Percentiles rank a stretch among this genome's conserved stretches.
These are phyloP conservation scores for Venustampulla echinocandica DNA, from an alignment of 495 filamentous ascomycete genomes.

Conservation along the genomic window DNA sequence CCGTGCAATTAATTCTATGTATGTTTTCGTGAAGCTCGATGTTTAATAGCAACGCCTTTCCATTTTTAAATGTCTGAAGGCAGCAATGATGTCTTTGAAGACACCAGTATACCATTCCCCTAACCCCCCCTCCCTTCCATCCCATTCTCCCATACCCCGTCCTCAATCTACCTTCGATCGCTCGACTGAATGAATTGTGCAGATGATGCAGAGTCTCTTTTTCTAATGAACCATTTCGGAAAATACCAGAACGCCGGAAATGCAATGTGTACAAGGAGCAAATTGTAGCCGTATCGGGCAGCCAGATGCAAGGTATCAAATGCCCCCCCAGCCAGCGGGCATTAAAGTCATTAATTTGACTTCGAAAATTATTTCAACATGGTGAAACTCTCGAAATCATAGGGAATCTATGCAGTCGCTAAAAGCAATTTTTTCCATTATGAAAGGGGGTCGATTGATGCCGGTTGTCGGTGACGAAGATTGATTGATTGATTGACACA, in stretches of 20 bases:
- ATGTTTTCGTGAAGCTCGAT: too few species aligned
- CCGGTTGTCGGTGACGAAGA: not conserved
- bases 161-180: not conserved
- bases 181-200: not conserved
- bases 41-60: too few species aligned
- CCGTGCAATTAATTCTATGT: too few species aligned
- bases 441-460: not conserved
- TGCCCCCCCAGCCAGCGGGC: not conserved
- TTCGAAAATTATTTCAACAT: too few species aligned
- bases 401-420: slow-evolving; percentile 21
- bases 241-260: slow-evolving; percentile 20
- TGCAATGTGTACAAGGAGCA: slow-evolving; percentile 12
- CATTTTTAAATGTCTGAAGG: too few species aligned
- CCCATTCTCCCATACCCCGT: not conserved
- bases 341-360: slow-evolving; percentile 7
- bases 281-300: slow-evolving; percentile 2
- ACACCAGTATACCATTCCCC: too few species aligned
- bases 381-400: slow-evolving; percentile 5
- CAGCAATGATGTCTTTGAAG: too few species aligned
- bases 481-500: not conserved
- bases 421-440: slow-evolving; percentile 8
- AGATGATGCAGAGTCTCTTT: slow-evolving; percentile 5
- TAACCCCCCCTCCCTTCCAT: too few species aligned
- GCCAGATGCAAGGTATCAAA: slow-evolving; percentile 7
- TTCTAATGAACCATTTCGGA: not conserved